These are phyloP conservation scores for Lactarius deliciosus DNA, from an alignment of 768 basidiomycete species.

Conservation along the genomic window DNA sequence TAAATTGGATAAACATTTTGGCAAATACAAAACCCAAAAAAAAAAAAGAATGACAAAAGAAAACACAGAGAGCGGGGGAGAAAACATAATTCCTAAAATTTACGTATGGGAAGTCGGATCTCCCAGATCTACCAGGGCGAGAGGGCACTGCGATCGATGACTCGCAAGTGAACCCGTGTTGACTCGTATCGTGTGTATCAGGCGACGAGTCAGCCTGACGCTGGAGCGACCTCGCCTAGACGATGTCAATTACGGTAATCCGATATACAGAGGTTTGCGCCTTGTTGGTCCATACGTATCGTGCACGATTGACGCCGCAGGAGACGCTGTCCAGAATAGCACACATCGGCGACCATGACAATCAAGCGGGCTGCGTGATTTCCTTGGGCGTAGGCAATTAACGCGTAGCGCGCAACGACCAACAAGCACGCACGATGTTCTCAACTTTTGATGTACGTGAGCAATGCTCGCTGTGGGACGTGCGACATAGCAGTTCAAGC, in stretches of 20 bases:
- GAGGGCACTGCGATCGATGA: too few species aligned
- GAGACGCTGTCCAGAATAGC: not conserved
- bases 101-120: too few species aligned
- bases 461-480: not conserved
- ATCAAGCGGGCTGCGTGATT: not conserved
- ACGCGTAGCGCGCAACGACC: not conserved
- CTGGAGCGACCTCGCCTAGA: not conserved
- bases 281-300: not conserved
- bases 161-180: too few species aligned
- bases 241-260: not conserved
- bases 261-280: not conserved
- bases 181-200: too few species aligned
- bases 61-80: too few species aligned
- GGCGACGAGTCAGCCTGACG: too few species aligned
- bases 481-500: not conserved
- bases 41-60: too few species aligned
- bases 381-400: not conserved
- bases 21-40: not conserved
- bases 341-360: not conserved
- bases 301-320: not conserved
- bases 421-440: not conserved
- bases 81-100: too few species aligned
- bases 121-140: too few species aligned
- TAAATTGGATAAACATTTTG: not conserved
- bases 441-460: not conserved